Conservation (phyloP, 2,329 filamentous ascomycete genomes). For the Fusarium gaditjirri region DNA sequence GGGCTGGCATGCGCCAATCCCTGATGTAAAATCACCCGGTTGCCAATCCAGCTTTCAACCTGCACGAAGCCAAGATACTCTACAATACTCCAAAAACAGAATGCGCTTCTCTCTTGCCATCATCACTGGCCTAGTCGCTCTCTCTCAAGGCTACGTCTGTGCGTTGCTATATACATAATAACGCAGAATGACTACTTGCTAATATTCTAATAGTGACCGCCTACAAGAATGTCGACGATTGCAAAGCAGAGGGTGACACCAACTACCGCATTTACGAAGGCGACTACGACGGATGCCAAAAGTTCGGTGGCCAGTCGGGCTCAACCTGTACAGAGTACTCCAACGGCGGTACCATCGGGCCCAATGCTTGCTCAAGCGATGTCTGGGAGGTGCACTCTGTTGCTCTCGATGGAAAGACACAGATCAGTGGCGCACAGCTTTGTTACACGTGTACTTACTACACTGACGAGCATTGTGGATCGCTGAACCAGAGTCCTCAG, state of each 20-base stretch:
- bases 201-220: not conserved
- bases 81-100: not conserved
- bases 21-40: not conserved
- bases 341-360: not conserved
- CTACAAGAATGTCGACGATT: not conserved
- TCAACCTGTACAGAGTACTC: not conserved
- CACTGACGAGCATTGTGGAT: not conserved
- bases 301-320: not conserved
- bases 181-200: not conserved
- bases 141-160: not conserved
- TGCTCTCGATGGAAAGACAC: not conserved
- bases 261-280: not conserved
- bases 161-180: not conserved
- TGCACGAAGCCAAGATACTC: accelerated
- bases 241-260: not conserved
- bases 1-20: not conserved
- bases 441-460: not conserved
- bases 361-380: not conserved
- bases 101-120: not conserved
- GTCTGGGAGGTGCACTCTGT: not conserved
- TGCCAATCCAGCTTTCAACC: accelerated
- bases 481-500: not conserved
- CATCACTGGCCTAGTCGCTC: not conserved
- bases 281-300: not conserved
- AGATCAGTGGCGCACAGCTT: not conserved